Evolutionary conservation across 1,284 basidiomycete genomes (phyloP).

Genomic region (Tilletia indica): DNA sequence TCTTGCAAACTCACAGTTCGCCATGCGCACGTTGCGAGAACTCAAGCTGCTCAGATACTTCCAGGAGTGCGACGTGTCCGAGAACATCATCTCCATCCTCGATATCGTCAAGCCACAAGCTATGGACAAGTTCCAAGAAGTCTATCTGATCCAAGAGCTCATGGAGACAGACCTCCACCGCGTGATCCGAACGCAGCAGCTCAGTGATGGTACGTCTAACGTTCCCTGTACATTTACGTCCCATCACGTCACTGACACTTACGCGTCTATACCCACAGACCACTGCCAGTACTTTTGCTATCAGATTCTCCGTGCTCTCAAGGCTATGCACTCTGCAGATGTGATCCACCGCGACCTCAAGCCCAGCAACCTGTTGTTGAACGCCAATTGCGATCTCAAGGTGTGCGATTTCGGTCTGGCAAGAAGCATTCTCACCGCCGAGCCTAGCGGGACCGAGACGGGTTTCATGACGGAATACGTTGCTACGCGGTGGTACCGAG

Average conservation of each 20-base stretch:
- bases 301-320: constrained; percentile 84
- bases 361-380: constrained; percentile 89
- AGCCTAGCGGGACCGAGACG: constrained; percentile 22
- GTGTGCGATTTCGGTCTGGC: constrained; percentile 45
- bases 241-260: background rate
- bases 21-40: constrained; percentile 31
- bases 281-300: constrained; percentile 57
- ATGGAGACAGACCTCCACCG: constrained; percentile 84
- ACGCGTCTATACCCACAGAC: constrained; percentile 22
- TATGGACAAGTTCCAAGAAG: constrained; percentile 35
- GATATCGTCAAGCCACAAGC: constrained; percentile 41
- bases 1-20: constrained; percentile 19
- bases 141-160: constrained; percentile 66
- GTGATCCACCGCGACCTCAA: constrained; percentile 95
- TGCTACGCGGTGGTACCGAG: constrained; percentile 47
- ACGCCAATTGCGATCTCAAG: constrained; percentile 86
- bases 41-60: constrained; percentile 29
- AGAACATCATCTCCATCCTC: constrained; percentile 36
- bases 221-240: background rate
- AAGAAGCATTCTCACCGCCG: constrained; percentile 26
- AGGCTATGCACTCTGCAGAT: constrained; percentile 87
- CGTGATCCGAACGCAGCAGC: constrained; percentile 78
- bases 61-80: constrained; percentile 24
- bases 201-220: constrained; percentile 51
- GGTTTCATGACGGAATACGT: constrained; percentile 52